phyloP scores from a whole-genome alignment of 2,329 filamentous ascomycete genomes.

The Hortaea werneckii region DNA sequence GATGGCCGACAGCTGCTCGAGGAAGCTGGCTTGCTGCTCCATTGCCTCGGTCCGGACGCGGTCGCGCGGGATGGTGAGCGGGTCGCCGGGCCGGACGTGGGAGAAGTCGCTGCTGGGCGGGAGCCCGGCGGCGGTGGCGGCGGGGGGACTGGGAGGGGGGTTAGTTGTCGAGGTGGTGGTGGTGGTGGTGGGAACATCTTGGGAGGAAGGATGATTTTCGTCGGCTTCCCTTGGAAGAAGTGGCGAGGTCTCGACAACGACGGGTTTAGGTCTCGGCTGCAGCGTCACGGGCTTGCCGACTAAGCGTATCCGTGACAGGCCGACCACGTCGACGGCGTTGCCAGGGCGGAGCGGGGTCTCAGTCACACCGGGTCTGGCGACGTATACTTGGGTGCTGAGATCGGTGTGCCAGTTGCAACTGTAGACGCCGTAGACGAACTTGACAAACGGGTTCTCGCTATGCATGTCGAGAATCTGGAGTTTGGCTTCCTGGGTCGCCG shows the following conservation, averaged over 20 bases:
- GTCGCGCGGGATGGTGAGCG: slow-evolving; percentile 13
- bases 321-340: slow-evolving; percentile 58
- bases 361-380: slow-evolving; percentile 27
- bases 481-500: slow-evolving; percentile 26
- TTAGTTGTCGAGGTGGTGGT: neutral
- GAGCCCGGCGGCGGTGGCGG: neutral
- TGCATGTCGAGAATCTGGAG: slow-evolving; percentile 79
- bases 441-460: slow-evolving; percentile 63
- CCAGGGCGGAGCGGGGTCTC: slow-evolving; percentile 40
- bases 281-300: slow-evolving; percentile 56
- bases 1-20: slow-evolving; percentile 30
- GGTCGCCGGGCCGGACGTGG: slow-evolving; percentile 4
- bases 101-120: slow-evolving; percentile 3
- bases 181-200: neutral
- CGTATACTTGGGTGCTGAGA: slow-evolving; percentile 68
- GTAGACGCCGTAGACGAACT: slow-evolving; percentile 69
- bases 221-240: too few species aligned
- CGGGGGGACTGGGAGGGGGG: neutral
- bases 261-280: slow-evolving; percentile 13
- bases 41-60: slow-evolving; percentile 9
- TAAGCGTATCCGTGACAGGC: slow-evolving; percentile 60
- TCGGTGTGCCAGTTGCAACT: slow-evolving; percentile 72
- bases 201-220: neutral
- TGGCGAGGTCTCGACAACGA: neutral
- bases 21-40: slow-evolving; percentile 27